Conservation (phyloP, 2,329 filamentous ascomycete genomes). For the Coniochaeta hoffmannii region DNA sequence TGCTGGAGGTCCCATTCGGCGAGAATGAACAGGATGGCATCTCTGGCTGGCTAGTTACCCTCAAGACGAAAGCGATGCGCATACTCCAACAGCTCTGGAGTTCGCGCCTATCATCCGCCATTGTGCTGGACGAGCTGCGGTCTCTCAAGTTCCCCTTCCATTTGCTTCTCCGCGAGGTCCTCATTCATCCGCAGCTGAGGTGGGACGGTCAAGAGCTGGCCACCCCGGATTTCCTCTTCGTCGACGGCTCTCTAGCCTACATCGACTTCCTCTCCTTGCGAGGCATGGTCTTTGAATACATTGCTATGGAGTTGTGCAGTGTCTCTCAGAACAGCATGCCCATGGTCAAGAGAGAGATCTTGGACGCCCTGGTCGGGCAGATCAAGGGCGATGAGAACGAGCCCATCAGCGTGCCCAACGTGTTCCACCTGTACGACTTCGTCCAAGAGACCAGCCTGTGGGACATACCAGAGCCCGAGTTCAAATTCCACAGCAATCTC, state of each 20-base stretch:
- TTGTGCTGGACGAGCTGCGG: conserved; percentile 74
- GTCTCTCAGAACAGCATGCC: conserved; percentile 66
- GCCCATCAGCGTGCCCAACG: conserved; percentile 59
- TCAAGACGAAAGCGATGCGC: conserved; percentile 62
- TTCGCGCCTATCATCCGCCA: conserved; percentile 66
- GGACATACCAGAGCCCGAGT: conserved; percentile 40
- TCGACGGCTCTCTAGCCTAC: conserved; percentile 59
- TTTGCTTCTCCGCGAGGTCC: conserved; percentile 62
- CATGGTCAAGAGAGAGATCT: conserved; percentile 60
- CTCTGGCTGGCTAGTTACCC: conserved; percentile 59
- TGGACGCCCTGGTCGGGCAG: conserved; percentile 71
- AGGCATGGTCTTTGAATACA: conserved; percentile 74
- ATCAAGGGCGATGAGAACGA: conserved; percentile 61
- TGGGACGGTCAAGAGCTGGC: conserved; percentile 66
- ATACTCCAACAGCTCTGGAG: conserved; percentile 78
- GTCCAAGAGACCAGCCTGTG: conserved; percentile 49
- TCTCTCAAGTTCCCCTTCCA: conserved; percentile 73
- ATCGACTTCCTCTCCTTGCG: conserved; percentile 73
- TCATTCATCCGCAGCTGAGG: conserved; percentile 59
- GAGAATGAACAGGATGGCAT: conserved; percentile 42
- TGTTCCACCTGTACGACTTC: conserved; percentile 94
- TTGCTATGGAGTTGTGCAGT: conserved; percentile 74
- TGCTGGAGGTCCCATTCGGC: conserved; percentile 59
- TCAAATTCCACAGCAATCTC: conserved; percentile 57
- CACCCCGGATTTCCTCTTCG: conserved; percentile 60